phyloP scores from a whole-genome alignment of 2,329 filamentous ascomycete genomes.

The Stagonosporopsis vannaccii region DNA sequence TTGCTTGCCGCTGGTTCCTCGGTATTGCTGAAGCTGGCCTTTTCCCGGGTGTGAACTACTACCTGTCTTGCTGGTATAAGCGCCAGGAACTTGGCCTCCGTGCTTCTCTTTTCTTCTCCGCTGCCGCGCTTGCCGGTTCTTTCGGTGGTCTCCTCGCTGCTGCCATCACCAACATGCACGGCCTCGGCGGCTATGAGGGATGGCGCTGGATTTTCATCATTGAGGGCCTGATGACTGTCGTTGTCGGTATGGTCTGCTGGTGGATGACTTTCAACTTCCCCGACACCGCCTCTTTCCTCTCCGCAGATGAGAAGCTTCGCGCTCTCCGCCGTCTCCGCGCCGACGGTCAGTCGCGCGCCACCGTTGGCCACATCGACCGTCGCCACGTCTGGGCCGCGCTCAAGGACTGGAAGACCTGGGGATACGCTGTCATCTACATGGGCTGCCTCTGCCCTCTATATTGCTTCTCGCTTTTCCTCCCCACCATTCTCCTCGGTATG shows the following conservation, averaged over 20 bases:
- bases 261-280: constrained; percentile 72
- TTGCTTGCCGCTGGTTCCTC: constrained; percentile 49
- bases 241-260: constrained; percentile 50
- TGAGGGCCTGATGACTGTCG: constrained; percentile 48
- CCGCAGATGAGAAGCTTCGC: constrained; percentile 59
- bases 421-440: constrained; percentile 68
- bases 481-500: constrained; percentile 58
- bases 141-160: constrained; percentile 68
- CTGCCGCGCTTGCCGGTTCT: constrained; percentile 64
- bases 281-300: constrained; percentile 65
- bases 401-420: constrained; percentile 58
- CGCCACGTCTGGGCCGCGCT: constrained; percentile 54
- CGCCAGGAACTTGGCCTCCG: constrained; percentile 62
- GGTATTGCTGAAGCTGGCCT: constrained; percentile 50
- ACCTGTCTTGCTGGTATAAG: constrained; percentile 65
- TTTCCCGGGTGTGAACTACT: constrained; percentile 57
- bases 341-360: constrained; percentile 72
- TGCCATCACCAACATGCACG: constrained; percentile 67
- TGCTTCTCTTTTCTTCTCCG: constrained; percentile 67
- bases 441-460: constrained; percentile 60
- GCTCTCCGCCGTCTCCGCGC: constrained; percentile 70
- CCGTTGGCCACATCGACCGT: constrained; percentile 53
- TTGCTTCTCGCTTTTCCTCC: constrained; percentile 49
- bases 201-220: constrained; percentile 53
- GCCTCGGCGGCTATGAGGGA: constrained; percentile 55